Evolutionary conservation across 345 rosid genomes (phyloP).

Genomic region (Gossypium ekmanianum): DNA sequence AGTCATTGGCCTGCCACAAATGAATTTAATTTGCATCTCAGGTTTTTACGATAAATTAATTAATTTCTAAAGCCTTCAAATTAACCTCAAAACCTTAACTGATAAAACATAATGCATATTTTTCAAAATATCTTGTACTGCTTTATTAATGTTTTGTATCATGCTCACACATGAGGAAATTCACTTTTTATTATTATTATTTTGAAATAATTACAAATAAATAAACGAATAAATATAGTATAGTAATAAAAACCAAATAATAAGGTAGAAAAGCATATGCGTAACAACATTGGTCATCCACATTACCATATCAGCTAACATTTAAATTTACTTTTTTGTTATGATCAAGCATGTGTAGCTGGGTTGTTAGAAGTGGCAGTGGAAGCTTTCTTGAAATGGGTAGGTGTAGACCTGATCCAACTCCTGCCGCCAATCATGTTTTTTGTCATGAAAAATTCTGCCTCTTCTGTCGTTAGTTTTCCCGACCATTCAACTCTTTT

Average conservation of each 20-base stretch:
- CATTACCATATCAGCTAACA: neutral
- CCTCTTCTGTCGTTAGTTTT: conserved; percentile 4
- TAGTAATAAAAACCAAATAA: neutral
- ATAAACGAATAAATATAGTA: neutral
- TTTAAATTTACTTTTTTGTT: neutral
- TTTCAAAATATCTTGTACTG: neutral
- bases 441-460: conserved; percentile 13
- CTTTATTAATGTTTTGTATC: too few species aligned
- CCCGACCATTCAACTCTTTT: conserved; percentile 14
- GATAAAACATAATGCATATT: too few species aligned
- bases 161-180: neutral
- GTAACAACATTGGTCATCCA: neutral
- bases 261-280: neutral
- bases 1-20: neutral
- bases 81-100: too few species aligned
- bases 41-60: too few species aligned
- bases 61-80: too few species aligned
- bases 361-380: conserved; percentile 7
- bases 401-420: conserved; percentile 11
- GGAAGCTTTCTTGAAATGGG: conserved; percentile 8
- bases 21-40: too few species aligned
- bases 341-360: neutral
- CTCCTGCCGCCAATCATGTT: conserved; percentile 18
- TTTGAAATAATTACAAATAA: neutral
- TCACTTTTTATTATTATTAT: neutral